These are phyloP conservation scores for Ramularia endophylla DNA, from an alignment of 2,329 filamentous ascomycete genomes.

Conservation along the genomic window DNA sequence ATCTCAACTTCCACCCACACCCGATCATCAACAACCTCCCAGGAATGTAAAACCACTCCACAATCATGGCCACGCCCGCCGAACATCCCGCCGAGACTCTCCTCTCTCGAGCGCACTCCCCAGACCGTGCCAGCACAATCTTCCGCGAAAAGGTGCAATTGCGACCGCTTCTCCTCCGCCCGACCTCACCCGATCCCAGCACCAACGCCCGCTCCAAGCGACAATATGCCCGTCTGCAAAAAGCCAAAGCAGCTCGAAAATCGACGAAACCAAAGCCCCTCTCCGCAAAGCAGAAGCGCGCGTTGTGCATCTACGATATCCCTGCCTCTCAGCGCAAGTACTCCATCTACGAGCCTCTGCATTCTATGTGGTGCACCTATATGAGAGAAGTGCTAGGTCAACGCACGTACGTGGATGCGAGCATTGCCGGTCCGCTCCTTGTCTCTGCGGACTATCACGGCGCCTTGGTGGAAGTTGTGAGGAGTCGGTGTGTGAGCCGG, in stretches of 20 bases:
- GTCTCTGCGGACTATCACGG: constrained; percentile 88
- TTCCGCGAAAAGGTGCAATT: constrained; percentile 78
- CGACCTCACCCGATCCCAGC: constrained; percentile 59
- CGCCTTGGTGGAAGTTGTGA: constrained; percentile 72
- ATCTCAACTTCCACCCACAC: background rate
- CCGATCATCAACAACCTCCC: background rate
- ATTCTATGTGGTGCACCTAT: constrained; percentile 77
- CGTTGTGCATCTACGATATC: constrained; percentile 67
- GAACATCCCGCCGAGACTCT: constrained; percentile 48
- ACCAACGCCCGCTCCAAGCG: constrained; percentile 50
- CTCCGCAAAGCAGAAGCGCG: constrained; percentile 71
- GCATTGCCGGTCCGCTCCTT: constrained; percentile 64
- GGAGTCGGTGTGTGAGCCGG: constrained; percentile 71
- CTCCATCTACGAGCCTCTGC: constrained; percentile 68
- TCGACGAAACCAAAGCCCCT: constrained; percentile 60
- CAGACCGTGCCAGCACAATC: constrained; percentile 63
- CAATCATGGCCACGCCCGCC: constrained; percentile 22
- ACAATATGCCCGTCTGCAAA: constrained; percentile 32
- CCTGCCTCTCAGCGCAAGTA: constrained; percentile 65
- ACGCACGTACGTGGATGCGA: constrained; percentile 48
- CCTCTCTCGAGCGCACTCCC: constrained; percentile 72
- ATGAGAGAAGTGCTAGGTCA: constrained; percentile 65
- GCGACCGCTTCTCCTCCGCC: constrained; percentile 71
- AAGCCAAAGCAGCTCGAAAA: constrained; percentile 23
- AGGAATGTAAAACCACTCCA: constrained; percentile 7